Base-by-base conservation (phyloP, 257 asterid species). In the Oldenlandia corymbosa region DNA sequence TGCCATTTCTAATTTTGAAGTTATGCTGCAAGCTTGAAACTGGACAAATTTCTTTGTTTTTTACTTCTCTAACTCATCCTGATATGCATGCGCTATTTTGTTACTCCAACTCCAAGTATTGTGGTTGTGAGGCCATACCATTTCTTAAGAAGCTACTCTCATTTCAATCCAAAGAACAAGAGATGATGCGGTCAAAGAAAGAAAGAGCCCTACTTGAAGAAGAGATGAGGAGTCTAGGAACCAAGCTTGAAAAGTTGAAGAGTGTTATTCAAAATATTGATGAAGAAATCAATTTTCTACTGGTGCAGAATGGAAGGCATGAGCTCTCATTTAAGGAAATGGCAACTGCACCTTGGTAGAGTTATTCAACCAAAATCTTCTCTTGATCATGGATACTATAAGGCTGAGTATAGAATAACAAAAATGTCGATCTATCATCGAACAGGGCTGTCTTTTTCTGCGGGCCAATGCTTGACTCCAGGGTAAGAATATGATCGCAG, bases 271-370 rank as follows among this genome's bases (percentile, higher is more conserved):
- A 53, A 58, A 64, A 16, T 10, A 48, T 77, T 0, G 81, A 80
- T 42, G 58, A 63, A 24, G 85, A 78, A 34, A 76, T 85, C 10
- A 76, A 77, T 45, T 66, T 69, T 11, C 71, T 83, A 17, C 45
- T 65, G 63, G 66, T 46, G 80, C 73, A 68, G 39, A 72, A 58
- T 2, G 65, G 75, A 63, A 69, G 52, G 66, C 62, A 74, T 0
- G 75, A 57, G 26, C 41, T 28, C 0, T 70, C 23, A 21, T 79
- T 84, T 63, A 62, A 54, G 68, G 69, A 65, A 68, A 48, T 75
- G 23, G 85, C 84, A 2, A 62, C 68, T 59, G 71, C 82, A 51
- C 85, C 90, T 28, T 84, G 92, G 95, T 87, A 66, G 74, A 31
- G 47, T 13, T 10, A 18, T 41, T 34, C 49, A n/a, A 13, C 49